Evolutionary conservation across 768 basidiomycete genomes (phyloP).

Genomic region (Mycena rosella): DNA sequence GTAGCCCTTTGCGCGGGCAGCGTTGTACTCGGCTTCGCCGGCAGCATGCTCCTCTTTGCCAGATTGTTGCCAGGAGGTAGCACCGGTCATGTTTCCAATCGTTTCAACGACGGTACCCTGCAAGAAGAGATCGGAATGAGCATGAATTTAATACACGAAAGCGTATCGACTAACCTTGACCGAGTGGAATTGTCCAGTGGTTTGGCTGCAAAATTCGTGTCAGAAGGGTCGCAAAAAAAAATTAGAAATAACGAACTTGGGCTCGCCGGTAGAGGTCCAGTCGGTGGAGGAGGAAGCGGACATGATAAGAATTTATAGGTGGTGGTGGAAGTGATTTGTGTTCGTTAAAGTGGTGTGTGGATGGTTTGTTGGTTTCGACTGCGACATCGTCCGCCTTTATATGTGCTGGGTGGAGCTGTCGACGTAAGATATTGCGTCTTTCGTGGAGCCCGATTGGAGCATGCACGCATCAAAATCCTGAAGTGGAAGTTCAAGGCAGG

Average conservation of each 20-base stretch:
- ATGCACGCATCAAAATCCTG: no score
- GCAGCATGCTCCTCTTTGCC: conserved; percentile 60
- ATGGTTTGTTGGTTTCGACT: not conserved
- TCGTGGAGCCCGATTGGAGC: no score
- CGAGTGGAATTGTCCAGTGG: conserved; percentile 58
- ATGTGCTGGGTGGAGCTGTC: not conserved
- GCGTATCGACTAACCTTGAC: conserved; percentile 40
- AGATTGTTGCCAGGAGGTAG: conserved; percentile 51
- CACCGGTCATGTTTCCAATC: conserved; percentile 59
- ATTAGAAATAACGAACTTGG: conserved; percentile 15
- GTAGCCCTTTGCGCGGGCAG: conserved; percentile 64
- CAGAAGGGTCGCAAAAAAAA: not conserved
- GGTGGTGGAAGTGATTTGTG: conserved; percentile 1
- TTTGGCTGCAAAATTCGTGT: conserved; percentile 47
- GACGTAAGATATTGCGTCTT: not conserved
- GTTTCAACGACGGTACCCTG: conserved; percentile 51
- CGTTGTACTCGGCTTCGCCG: conserved; percentile 58
- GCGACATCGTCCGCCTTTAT: not conserved
- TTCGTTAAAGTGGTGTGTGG: conserved; percentile 8
- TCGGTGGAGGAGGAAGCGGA: conserved; percentile 19
- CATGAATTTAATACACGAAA: not conserved
- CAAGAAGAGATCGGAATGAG: not conserved
- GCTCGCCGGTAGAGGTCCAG: conserved; percentile 26
- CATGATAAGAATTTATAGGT: conserved; percentile 9
- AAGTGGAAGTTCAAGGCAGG: no score